phyloP scores from a whole-genome alignment of 2,329 filamentous ascomycete species.

The Hypoxylon sp. region DNA sequence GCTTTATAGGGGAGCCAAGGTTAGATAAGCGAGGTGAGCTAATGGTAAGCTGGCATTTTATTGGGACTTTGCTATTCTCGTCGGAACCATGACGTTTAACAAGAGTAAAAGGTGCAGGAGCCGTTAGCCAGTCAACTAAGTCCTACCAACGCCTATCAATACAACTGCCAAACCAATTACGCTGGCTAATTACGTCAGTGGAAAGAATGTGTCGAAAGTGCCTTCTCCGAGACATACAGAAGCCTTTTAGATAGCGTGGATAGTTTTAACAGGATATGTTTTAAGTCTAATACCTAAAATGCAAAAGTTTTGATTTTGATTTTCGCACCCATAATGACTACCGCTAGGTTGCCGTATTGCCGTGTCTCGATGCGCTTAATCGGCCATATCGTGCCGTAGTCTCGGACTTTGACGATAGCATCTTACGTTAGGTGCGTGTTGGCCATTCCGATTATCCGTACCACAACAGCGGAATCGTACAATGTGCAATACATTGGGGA shows the following conservation, averaged over 20 bases:
- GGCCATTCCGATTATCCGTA: conserved; percentile 35
- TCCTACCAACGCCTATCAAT: conserved; percentile 4
- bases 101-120: conserved; percentile 11
- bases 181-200: conserved; percentile 16
- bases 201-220: background rate
- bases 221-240: conserved; percentile 30
- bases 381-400: conserved; percentile 6
- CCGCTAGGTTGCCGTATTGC: conserved; percentile 29
- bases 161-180: no score
- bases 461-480: conserved; percentile 19
- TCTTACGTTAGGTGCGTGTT: background rate
- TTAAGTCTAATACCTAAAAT: background rate
- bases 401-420: conserved; percentile 17
- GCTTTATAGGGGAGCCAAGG: no score
- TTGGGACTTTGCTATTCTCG: no score
- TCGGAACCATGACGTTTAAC: conserved; percentile 13
- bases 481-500: conserved; percentile 8
- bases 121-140: conserved; percentile 6
- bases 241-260: conserved; percentile 25
- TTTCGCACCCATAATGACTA: no score
- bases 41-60: no score
- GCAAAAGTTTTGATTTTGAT: no score
- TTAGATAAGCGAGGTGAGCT: no score
- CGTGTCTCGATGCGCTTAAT: conserved; percentile 7
- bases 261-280: conserved; percentile 22